Conservation (phyloP, 495 filamentous ascomycete genomes). For the Penicillium canariense region DNA sequence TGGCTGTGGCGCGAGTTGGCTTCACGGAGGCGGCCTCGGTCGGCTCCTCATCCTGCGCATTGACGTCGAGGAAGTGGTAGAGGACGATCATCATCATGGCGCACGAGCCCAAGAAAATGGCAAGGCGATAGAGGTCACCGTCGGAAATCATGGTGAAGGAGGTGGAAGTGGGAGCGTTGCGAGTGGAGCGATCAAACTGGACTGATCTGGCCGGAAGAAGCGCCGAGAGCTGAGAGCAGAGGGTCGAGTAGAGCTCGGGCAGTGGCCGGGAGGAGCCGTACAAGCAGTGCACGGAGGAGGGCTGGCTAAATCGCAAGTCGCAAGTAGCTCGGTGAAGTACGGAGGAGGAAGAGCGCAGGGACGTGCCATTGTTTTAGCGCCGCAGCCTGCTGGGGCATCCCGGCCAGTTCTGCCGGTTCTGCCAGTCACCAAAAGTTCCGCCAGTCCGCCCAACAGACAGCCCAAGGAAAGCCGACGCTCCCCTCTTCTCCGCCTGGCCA, state of each 20-base stretch:
- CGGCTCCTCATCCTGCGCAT: conserved; percentile 56
- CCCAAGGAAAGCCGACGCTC: too few species aligned
- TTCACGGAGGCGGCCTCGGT: conserved; percentile 19
- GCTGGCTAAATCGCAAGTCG: too few species aligned
- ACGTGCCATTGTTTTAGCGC: too few species aligned
- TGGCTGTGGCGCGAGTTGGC: conserved; percentile 24
- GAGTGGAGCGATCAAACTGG: background rate
- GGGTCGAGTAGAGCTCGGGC: background rate
- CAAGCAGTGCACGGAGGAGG: too few species aligned
- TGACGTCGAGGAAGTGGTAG: conserved; percentile 97
- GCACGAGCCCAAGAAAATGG: conserved; percentile 87
- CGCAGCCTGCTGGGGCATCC: too few species aligned
- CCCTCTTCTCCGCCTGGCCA: background rate
- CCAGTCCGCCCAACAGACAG: too few species aligned
- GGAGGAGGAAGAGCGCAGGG: too few species aligned
- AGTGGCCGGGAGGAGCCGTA: too few species aligned
- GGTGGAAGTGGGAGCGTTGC: background rate
- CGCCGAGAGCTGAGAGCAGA: too few species aligned
- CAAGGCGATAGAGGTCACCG: conserved; percentile 77
- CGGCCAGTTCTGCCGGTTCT: too few species aligned
- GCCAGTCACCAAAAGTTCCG: too few species aligned
- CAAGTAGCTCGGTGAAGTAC: too few species aligned
- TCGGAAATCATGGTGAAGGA: conserved; percentile 73
- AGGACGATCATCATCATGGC: conserved; percentile 93
- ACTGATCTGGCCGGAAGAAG: background rate